These are phyloP conservation scores for Volutella citrinella DNA, from an alignment of 2,329 filamentous ascomycete species.

Conservation along the genomic window DNA sequence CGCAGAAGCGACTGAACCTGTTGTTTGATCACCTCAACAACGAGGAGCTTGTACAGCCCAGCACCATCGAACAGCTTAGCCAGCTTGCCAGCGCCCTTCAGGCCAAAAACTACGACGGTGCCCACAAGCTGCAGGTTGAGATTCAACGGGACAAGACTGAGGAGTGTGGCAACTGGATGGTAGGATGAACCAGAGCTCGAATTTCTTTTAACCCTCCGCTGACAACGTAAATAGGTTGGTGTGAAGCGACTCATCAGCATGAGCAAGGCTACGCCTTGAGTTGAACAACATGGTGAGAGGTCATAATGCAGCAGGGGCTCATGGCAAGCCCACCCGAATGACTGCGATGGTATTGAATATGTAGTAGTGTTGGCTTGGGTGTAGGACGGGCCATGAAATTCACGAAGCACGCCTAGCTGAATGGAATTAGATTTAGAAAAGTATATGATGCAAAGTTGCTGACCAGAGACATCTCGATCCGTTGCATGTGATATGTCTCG, in stretches of 20 bases:
- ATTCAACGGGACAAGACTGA: conserved; percentile 75
- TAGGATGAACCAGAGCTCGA: conserved; percentile 42
- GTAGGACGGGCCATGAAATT: conserved; percentile 18
- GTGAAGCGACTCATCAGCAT: conserved; percentile 76
- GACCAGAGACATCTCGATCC: too few species aligned
- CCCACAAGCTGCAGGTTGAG: conserved; percentile 67
- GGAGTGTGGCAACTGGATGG: conserved; percentile 86
- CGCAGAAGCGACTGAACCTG: conserved; percentile 86
- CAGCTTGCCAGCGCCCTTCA: conserved; percentile 65
- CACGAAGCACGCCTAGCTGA: conserved; percentile 24
- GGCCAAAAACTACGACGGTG: conserved; percentile 65
- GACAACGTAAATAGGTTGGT: conserved; percentile 56
- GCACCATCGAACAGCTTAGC: conserved; percentile 67
- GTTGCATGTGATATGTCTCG: neutral
- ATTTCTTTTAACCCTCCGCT: conserved; percentile 29
- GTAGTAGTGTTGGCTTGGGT: conserved; percentile 20
- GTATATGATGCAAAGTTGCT: conserved; percentile 20
- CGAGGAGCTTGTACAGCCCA: conserved; percentile 78
- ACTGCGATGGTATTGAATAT: conserved; percentile 8
- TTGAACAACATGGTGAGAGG: too few species aligned
- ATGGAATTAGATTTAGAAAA: conserved; percentile 25
- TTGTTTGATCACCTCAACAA: conserved; percentile 99
- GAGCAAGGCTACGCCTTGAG: conserved; percentile 69
- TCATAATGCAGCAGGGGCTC: too few species aligned
- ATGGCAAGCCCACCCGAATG: conserved; percentile 6